phyloP scores from a whole-genome alignment of 1,139 yeast genomes.

The Suhomyces guaymorum region DNA sequence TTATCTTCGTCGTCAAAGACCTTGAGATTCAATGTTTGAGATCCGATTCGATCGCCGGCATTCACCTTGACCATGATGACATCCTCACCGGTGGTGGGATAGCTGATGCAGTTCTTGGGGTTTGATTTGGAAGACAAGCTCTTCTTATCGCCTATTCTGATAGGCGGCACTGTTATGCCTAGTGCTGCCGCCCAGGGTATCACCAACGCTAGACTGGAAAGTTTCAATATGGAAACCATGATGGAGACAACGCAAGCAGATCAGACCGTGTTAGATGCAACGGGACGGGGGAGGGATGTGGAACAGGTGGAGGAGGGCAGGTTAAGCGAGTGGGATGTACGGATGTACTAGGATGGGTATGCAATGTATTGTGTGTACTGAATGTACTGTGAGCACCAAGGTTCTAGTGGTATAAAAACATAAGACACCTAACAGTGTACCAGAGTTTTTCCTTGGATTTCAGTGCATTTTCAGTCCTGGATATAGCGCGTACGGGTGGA shows the following conservation, averaged over 20 bases:
- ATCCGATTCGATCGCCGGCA: slow-evolving; percentile 31
- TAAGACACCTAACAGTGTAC: neutral
- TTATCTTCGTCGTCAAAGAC: slow-evolving; percentile 43
- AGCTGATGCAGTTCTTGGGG: slow-evolving; percentile 40
- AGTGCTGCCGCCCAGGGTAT: slow-evolving; percentile 16
- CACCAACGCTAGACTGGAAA: slow-evolving; percentile 4
- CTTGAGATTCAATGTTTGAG: slow-evolving; percentile 39
- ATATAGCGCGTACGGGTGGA: neutral
- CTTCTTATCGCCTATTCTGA: slow-evolving; percentile 25
- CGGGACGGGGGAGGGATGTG: neutral
- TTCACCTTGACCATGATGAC: slow-evolving; percentile 35
- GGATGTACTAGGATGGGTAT: neutral
- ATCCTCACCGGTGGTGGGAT: slow-evolving; percentile 40
- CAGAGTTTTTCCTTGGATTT: neutral
- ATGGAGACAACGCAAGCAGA: no score
- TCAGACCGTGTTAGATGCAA: neutral
- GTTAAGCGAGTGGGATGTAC: neutral
- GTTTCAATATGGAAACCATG: slow-evolving; percentile 10
- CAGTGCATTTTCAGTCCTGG: neutral
- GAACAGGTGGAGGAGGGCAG: no score
- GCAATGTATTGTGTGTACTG: neutral
- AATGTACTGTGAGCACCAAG: no score
- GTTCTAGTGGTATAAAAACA: neutral
- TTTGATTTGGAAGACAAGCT: slow-evolving; percentile 30
- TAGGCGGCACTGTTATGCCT: slow-evolving; percentile 26